Base-by-base conservation (phyloP, 2,329 filamentous ascomycete genomes). In the Beauveria bassiana region DNA sequence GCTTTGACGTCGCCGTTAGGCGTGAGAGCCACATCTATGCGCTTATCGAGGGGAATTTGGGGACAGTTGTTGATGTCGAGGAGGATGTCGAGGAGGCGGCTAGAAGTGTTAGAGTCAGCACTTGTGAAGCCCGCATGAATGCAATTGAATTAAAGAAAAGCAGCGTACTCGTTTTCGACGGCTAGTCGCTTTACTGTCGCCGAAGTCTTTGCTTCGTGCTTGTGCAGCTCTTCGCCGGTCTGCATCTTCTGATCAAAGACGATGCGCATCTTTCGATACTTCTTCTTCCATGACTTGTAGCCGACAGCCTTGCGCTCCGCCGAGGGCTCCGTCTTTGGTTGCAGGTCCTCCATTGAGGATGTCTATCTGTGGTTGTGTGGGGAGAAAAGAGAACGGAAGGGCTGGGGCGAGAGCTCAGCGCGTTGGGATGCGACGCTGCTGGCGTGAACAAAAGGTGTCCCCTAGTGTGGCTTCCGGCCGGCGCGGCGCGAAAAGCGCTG, bases 241-340 rank as follows among this genome's bases (percentile, higher is more conserved):
- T 87, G 84, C 84, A 93, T 90, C 69, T 85, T 86, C 56, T 86
- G 81, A 68, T 95, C 89, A 70, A 95, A 96, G 31, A 81, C 79
- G 72, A 88, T 81, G 75, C 89, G 87, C 86, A 95, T 90, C 81
- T 96, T 96, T 69, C 89, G 88, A 74, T 96, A 99, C 80, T 99
- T 99, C 78, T 96, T 96, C 83, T 90, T 91, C 81, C 82, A 88
- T 50, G 85, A 88, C 70, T 85, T 87, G 73, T 87, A 85, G 78
- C 82, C 69, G 76, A 79, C 73, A 68, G 70, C 31, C 51, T 61
- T 61, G 59, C 59, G 67, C 68, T 72, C 53, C 69, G 69, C 54
- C 81, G 61, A 72, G 70, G 68, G 77, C 63, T 81, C 78, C 65
- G 72, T 71, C 66, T 80, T 79, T 65, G 76, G 67, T 64, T 72